phyloP scores from a whole-genome alignment of 352 stramenopile species.

The Phytophthora pini region DNA sequence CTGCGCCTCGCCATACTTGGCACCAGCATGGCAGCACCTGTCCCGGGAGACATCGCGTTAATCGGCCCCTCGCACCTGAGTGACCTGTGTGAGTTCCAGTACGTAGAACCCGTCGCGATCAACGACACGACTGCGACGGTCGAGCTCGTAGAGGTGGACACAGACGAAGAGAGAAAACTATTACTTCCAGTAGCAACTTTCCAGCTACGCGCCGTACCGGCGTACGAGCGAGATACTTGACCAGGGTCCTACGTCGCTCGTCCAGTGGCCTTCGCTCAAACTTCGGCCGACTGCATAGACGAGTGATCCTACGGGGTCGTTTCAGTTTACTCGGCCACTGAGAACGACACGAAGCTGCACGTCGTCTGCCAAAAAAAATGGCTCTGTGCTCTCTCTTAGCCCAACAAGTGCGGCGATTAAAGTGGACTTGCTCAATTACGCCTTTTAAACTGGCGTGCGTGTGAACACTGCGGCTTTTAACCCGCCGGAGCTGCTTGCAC shows the following conservation, averaged over 20 bases:
- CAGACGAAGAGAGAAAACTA: background rate
- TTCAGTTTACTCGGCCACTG: background rate
- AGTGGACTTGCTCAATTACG: slow-evolving; percentile 7
- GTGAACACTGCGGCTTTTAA: background rate
- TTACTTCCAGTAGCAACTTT: background rate
- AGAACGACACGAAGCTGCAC: background rate
- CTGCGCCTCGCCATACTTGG: background rate
- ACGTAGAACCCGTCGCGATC: slow-evolving; percentile 4
- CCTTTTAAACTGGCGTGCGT: background rate
- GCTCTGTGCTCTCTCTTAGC: background rate
- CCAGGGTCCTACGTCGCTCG: slow-evolving; percentile 1
- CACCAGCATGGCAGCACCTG: slow-evolving; percentile 3
- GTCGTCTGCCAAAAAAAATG: background rate
- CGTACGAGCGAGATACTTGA: background rate
- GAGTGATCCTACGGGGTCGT: slow-evolving; percentile 7
- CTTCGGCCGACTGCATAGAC: background rate
- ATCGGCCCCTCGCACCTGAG: background rate
- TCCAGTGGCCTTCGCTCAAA: background rate
- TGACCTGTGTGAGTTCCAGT: slow-evolving; percentile 12
- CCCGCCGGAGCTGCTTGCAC: background rate
- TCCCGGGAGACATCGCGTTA: slow-evolving; percentile 1
- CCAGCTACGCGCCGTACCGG: background rate
- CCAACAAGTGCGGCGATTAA: slow-evolving; percentile 4
- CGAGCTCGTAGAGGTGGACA: background rate
- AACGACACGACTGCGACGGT: background rate